These are phyloP conservation scores for Calendula officinalis DNA, from an alignment of 129 eudicot species.

Conservation along the genomic window DNA sequence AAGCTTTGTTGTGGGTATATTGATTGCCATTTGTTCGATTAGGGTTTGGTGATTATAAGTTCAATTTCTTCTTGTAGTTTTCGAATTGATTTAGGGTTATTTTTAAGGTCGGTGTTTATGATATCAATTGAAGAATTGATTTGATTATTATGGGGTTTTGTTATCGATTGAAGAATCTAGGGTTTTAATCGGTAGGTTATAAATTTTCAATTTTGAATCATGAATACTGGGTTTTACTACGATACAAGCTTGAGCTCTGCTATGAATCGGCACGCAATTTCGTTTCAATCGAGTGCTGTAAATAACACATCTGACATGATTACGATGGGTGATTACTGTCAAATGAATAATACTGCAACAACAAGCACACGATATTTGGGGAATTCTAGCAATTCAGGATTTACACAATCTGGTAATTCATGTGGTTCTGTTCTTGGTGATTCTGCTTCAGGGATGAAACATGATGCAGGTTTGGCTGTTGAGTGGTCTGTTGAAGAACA, in stretches of 20 bases:
- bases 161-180: conserved; percentile 17
- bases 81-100: conserved; percentile 10
- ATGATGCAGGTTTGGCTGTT: conserved; percentile 62
- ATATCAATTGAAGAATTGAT: conserved; percentile 10
- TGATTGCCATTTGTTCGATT: background rate
- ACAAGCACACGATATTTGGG: conserved; percentile 28
- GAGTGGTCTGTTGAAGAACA: conserved; percentile 93
- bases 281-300: conserved; percentile 44
- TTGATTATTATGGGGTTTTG: conserved; percentile 25
- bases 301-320: conserved; percentile 49
- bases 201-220: conserved; percentile 7
- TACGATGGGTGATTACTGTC: conserved; percentile 43
- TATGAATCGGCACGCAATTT: conserved; percentile 40
- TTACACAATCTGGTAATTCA: conserved; percentile 35
- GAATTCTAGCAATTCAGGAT: conserved; percentile 31
- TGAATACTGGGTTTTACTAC: conserved; percentile 44
- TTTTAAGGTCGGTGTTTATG: background rate
- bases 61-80: background rate
- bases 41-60: conserved; percentile 16
- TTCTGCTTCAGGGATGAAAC: conserved; percentile 64
- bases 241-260: conserved; percentile 32
- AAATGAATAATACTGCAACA: conserved; percentile 14
- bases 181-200: conserved; percentile 20
- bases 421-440: conserved; percentile 51
- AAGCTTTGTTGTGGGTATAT: conserved; percentile 6